A percentile compares a stretch with the other conserved stretches of the same genome.
Conservation (phyloP, 768 basidiomycete species). For the Hirschioporus abietinus region DNA sequence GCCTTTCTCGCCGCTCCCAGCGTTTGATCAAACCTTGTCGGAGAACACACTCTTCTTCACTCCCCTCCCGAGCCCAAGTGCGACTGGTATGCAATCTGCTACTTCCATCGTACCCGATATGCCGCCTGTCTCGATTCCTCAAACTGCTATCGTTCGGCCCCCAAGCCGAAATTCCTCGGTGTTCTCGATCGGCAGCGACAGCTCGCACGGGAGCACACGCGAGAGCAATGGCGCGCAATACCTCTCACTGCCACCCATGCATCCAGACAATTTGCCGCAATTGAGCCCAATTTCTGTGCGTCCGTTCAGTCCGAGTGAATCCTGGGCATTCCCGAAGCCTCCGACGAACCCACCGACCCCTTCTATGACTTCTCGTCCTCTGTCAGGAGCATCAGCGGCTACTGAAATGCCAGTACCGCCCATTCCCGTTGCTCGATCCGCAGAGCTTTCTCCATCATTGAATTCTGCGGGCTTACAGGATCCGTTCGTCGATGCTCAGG, state of each 20-base stretch:
- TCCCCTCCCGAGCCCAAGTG: slow-evolving; percentile 8
- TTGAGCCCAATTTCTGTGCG: slow-evolving; percentile 57
- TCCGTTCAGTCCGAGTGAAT: slow-evolving; percentile 62
- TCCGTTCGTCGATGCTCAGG: not conserved
- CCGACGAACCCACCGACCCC: slow-evolving; percentile 24
- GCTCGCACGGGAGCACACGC: slow-evolving; percentile 13
- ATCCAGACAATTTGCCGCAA: slow-evolving; percentile 20
- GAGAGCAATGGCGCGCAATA: slow-evolving; percentile 33
- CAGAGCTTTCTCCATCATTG: not conserved
- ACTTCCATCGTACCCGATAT: slow-evolving; percentile 6
- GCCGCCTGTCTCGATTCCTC: slow-evolving; percentile 12
- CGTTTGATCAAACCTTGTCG: slow-evolving; percentile 19
- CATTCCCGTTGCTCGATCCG: not conserved
- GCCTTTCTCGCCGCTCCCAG: slow-evolving; percentile 18
- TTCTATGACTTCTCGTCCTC: not conserved
- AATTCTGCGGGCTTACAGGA: not conserved
- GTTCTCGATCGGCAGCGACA: slow-evolving; percentile 32
- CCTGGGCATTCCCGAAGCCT: slow-evolving; percentile 65
- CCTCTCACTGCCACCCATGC: slow-evolving; percentile 26
- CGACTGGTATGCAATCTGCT: slow-evolving; percentile 2
- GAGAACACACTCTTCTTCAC: not conserved
- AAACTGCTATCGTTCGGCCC: slow-evolving; percentile 8
- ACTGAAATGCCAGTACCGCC: not conserved
- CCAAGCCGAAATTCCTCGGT: slow-evolving; percentile 33
- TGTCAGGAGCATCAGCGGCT: not conserved